A percentile compares a stretch with the other conserved stretches of the same genome.
These are phyloP conservation scores for Colletotrichum tamarilloi DNA, from an alignment of 2,329 filamentous ascomycete species.

Conservation along the genomic window DNA sequence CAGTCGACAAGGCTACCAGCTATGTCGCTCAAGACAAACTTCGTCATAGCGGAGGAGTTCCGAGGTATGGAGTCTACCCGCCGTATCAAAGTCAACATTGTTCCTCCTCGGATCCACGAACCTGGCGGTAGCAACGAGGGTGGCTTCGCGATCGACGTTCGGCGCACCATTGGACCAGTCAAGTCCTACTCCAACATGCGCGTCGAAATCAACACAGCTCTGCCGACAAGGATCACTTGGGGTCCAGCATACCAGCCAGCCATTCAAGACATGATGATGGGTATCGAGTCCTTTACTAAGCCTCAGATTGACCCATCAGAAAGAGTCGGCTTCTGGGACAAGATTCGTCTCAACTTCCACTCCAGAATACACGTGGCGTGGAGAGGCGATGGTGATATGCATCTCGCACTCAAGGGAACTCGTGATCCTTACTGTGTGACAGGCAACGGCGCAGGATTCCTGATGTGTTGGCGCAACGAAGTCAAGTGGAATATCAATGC, in stretches of 20 bases:
- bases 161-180: constrained; percentile 91
- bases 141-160: constrained; percentile 85
- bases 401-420: constrained; percentile 89
- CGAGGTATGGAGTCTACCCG: constrained; percentile 83
- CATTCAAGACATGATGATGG: constrained; percentile 99
- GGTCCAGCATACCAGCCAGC: constrained; percentile 97
- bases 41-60: constrained; percentile 95
- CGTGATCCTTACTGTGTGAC: constrained; percentile 95
- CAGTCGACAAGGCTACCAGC: constrained; percentile 86
- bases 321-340: constrained; percentile 97
- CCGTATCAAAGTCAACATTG: constrained; percentile 83
- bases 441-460: constrained; percentile 90
- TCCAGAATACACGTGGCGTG: constrained; percentile 89
- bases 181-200: constrained; percentile 96
- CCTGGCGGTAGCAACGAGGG: constrained; percentile 66
- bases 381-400: constrained; percentile 96
- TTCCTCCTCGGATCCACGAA: constrained; percentile 75
- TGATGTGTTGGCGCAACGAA: constrained; percentile 98
- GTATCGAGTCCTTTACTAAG: constrained; percentile 97
- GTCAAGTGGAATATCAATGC: constrained; percentile 88
- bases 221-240: constrained; percentile 96
- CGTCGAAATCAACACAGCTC: constrained; percentile 91
- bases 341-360: constrained; percentile 93
- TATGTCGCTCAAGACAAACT: constrained; percentile 86
- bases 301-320: constrained; percentile 94